Percentiles rank a stretch among this genome's conserved stretches.
Evolutionary conservation across 129 eudicot species (phyloP).

Genomic region (Ambrosia trifida): DNA sequence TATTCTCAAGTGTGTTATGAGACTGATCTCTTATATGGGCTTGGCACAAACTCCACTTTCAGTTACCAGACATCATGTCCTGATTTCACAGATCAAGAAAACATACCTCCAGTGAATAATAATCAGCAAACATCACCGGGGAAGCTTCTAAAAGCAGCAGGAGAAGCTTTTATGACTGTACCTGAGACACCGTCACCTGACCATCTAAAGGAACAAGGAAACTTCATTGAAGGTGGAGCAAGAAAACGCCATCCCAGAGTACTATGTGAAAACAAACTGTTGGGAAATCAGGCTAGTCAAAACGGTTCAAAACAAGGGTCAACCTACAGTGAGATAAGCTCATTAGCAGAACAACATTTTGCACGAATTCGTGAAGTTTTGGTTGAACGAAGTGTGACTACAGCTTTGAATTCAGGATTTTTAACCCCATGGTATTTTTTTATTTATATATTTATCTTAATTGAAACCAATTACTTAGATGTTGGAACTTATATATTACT

Average conservation of each 20-base stretch:
- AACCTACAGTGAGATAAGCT: conserved; percentile 71
- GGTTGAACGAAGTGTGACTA: conserved; percentile 84
- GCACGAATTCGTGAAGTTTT: conserved; percentile 84
- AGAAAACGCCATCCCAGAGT: conserved; percentile 67
- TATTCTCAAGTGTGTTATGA: conserved; percentile 85
- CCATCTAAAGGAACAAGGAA: conserved; percentile 71
- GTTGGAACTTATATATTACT: background rate
- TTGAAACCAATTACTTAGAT: background rate
- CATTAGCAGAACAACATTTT: conserved; percentile 81
- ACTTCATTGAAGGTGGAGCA: conserved; percentile 66
- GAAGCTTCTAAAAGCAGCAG: conserved; percentile 49
- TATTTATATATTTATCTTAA: background rate
- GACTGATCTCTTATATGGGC: conserved; percentile 40
- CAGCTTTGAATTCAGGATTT: conserved; percentile 80
- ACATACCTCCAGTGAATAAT: conserved; percentile 54
- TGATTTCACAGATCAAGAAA: conserved; percentile 82
- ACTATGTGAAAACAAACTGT: conserved; percentile 36
- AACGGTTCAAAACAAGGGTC: conserved; percentile 62
- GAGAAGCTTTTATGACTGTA: conserved; percentile 60
- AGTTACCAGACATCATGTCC: conserved; percentile 44
- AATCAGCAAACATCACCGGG: conserved; percentile 59
- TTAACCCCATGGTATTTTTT: conserved; percentile 80
- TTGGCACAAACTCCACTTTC: conserved; percentile 38
- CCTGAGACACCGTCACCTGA: conserved; percentile 88
- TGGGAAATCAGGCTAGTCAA: conserved; percentile 41